phyloP scores from a whole-genome alignment of 2,329 filamentous ascomycete genomes.

The Aureobasidium zeae region DNA sequence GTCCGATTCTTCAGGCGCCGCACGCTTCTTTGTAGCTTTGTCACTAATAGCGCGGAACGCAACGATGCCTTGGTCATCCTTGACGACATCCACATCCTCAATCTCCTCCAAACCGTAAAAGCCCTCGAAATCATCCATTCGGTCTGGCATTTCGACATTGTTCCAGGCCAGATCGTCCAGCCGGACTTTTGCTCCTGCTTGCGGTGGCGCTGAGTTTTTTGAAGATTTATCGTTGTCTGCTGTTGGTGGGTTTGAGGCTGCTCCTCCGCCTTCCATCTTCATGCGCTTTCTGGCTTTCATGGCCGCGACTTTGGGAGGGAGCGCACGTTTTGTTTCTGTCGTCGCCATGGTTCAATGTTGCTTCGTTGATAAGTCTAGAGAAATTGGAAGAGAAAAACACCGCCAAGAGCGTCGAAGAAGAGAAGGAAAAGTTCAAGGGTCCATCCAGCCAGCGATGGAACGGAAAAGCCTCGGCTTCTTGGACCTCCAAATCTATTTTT shows the following conservation, averaged over 20 bases:
- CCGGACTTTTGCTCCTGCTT: conserved; percentile 26
- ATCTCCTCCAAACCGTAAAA: conserved; percentile 90
- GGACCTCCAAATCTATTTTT: not conserved
- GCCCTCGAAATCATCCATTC: conserved; percentile 80
- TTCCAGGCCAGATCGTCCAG: conserved; percentile 53
- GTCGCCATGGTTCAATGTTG: conserved; percentile 9
- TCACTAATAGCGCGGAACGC: conserved; percentile 29
- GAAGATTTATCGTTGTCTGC: conserved; percentile 9
- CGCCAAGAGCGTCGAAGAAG: not conserved
- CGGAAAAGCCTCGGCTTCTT: conserved; percentile 9
- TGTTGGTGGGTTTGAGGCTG: conserved; percentile 17
- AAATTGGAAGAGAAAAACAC: not conserved
- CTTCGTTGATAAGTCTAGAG: not conserved
- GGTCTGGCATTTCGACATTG: conserved; percentile 59
- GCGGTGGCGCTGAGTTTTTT: conserved; percentile 10
- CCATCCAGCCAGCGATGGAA: too few relatives aligned
- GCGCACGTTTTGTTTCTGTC: conserved; percentile 28
- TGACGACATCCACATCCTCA: conserved; percentile 78
- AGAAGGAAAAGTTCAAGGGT: conserved; percentile 15
- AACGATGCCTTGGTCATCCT: conserved; percentile 41
- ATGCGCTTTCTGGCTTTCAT: conserved; percentile 37
- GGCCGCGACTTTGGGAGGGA: conserved; percentile 31
- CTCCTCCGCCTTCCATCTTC: conserved; percentile 27
- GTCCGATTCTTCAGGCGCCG: conserved; percentile 21
- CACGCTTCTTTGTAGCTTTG: conserved; percentile 22